Conservation (phyloP, 2,329 filamentous ascomycete species). For the Penicillium palitans region DNA sequence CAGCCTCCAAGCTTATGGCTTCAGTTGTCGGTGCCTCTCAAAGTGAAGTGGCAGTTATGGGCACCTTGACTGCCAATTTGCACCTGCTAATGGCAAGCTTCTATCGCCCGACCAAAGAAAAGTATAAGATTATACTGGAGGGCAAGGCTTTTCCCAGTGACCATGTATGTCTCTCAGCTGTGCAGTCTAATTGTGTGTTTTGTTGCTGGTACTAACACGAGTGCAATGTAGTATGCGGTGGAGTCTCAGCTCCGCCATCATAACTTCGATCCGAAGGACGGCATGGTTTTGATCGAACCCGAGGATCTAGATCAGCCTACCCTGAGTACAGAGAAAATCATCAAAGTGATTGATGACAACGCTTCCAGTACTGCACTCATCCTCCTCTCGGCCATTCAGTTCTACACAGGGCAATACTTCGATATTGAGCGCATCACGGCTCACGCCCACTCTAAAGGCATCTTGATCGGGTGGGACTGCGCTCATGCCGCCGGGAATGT, state of each 20-base stretch:
- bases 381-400: constrained; percentile 84
- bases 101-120: constrained; percentile 66
- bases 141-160: constrained; percentile 89
- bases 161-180: constrained; percentile 55
- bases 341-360: constrained; percentile 72
- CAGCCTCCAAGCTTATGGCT: constrained; percentile 68
- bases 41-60: constrained; percentile 82
- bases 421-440: constrained; percentile 78
- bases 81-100: constrained; percentile 83
- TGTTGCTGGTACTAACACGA: constrained; percentile 9
- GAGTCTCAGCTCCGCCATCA: constrained; percentile 77
- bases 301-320: constrained; percentile 54
- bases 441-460: constrained; percentile 69
- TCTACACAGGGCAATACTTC: constrained; percentile 86
- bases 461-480: constrained; percentile 82
- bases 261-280: constrained; percentile 62
- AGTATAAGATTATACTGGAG: constrained; percentile 82
- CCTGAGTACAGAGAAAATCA: constrained; percentile 69
- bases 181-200: background rate
- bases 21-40: constrained; percentile 72
- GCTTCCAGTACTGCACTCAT: constrained; percentile 71
- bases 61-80: constrained; percentile 77
- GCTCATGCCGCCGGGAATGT: constrained; percentile 87
- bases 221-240: constrained; percentile 65
- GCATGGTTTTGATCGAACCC: constrained; percentile 74